Conservation (phyloP, 306 rosid genomes). For the Biancaea sappan region DNA sequence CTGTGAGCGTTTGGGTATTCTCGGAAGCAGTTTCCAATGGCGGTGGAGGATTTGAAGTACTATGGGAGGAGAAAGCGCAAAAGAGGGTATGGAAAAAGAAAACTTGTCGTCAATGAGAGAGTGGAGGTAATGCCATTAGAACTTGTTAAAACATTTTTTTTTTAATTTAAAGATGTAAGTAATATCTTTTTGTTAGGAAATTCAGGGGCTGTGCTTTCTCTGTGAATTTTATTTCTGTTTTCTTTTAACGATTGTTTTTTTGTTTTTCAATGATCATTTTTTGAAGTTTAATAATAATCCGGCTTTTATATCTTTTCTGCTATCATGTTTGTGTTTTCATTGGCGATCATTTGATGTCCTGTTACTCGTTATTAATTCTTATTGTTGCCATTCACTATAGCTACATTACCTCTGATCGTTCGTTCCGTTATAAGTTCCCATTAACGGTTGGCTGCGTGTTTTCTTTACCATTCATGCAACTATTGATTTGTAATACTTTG, state of each 20-base stretch:
- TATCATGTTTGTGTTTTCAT: neutral
- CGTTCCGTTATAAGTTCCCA: slow-evolving; percentile 1
- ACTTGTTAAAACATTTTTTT: neutral
- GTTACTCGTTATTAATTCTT: neutral
- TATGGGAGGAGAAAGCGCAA: slow-evolving; percentile 4
- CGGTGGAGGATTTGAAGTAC: slow-evolving; percentile 16
- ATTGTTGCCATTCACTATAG: neutral
- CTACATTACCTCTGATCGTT: neutral
- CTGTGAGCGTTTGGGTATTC: neutral
- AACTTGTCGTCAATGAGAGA: slow-evolving; percentile 37
- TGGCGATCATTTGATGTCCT: slow-evolving; percentile 12
- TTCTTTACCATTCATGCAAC: slow-evolving; percentile 19
- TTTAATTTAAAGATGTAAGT: neutral
- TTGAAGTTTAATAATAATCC: neutral
- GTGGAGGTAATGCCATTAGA: slow-evolving; percentile 47
- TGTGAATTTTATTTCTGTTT: neutral
- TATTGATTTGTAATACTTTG: slow-evolving; percentile 20
- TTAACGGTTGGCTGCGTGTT: neutral
- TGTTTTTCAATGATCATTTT: no score
- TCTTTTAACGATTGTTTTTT: neutral
- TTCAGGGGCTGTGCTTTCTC: slow-evolving; percentile 14
- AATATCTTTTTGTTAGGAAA: neutral
- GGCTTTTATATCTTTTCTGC: neutral
- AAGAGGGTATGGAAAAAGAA: slow-evolving; percentile 16
- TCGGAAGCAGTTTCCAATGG: slow-evolving; percentile 35